phyloP scores from a whole-genome alignment of 805 yeast species.

The Ogataea polymorpha region DNA sequence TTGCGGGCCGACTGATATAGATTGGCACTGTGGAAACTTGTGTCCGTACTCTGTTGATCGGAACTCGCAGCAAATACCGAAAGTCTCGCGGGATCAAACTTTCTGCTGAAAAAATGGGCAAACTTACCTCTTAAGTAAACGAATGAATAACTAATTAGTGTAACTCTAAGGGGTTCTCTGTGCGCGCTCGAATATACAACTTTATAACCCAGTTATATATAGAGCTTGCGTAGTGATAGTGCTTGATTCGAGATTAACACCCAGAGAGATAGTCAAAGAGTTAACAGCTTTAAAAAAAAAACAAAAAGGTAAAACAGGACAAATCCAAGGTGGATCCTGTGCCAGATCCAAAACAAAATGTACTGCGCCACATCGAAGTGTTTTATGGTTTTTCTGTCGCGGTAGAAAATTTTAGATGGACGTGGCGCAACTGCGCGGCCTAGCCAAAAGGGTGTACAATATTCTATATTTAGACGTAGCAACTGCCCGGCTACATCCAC shows the following conservation, averaged over 20 bases:
- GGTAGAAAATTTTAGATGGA: background rate
- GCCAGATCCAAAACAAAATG: constrained; percentile 7
- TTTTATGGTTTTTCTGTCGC: constrained; percentile 5
- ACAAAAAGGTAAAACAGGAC: constrained; percentile 7
- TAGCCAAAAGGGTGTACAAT: background rate
- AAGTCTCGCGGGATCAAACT: background rate
- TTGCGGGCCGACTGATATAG: constrained; percentile 5
- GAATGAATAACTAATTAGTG: constrained; percentile 9
- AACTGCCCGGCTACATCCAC: background rate
- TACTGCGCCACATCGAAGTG: constrained; percentile 8
- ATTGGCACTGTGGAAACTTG: background rate
- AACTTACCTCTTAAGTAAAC: constrained; percentile 8
- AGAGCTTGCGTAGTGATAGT: constrained; percentile 3
- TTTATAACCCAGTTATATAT: constrained; percentile 2
- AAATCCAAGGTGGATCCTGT: constrained; percentile 1
- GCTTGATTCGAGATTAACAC: constrained; percentile 5
- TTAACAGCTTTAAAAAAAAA: constrained; percentile 6
- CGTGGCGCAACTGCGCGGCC: constrained; percentile 2
- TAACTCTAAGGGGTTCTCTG: constrained; percentile 7
- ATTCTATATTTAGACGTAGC: background rate
- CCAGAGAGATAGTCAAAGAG: constrained; percentile 8
- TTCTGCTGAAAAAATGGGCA: background rate
- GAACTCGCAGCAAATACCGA: too few species aligned
- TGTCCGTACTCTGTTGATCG: background rate
- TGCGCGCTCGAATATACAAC: constrained; percentile 7